Conservation (phyloP, 2,329 filamentous ascomycete genomes). For the Hymenoscyphus repandus region DNA sequence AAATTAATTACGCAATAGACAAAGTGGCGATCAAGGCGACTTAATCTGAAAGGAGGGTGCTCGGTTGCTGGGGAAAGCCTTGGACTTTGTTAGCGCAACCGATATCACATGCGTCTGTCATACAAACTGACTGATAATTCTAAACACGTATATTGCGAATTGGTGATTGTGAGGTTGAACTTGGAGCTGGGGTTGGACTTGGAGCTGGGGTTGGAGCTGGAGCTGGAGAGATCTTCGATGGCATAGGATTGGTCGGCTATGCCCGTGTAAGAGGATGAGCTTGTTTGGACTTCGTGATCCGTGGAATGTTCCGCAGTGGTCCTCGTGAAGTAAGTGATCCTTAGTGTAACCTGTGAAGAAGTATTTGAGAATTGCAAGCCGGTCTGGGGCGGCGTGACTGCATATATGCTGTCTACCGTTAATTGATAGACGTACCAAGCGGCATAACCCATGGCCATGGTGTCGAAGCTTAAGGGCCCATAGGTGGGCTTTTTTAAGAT, state of each 20-base stretch:
- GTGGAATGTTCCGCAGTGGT: too few species aligned
- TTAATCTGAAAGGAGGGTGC: too few species aligned
- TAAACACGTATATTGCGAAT: constrained; percentile 1
- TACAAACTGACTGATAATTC: background rate
- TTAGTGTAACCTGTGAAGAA: background rate
- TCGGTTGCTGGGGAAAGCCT: too few species aligned
- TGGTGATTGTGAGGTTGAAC: constrained; percentile 2
- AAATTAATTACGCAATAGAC: too few species aligned
- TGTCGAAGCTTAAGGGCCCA: background rate
- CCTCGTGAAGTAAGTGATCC: too few species aligned
- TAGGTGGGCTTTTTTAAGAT: background rate
- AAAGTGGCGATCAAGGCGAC: too few species aligned
- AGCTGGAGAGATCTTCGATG: background rate
- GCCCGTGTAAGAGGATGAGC: background rate
- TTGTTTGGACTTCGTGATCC: background rate
- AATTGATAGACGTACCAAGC: background rate
- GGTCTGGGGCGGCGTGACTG: background rate
- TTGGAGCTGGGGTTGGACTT: background rate
- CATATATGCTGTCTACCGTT: background rate
- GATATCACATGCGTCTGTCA: too few species aligned
- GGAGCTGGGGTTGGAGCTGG: background rate
- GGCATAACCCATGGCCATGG: constrained; percentile 1
- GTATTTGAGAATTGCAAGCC: background rate
- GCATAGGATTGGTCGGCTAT: background rate
- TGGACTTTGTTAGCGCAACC: too few species aligned